Base-by-base conservation (phyloP, 1,139 yeast species). In the Kluyveromyces marxianus region DNA sequence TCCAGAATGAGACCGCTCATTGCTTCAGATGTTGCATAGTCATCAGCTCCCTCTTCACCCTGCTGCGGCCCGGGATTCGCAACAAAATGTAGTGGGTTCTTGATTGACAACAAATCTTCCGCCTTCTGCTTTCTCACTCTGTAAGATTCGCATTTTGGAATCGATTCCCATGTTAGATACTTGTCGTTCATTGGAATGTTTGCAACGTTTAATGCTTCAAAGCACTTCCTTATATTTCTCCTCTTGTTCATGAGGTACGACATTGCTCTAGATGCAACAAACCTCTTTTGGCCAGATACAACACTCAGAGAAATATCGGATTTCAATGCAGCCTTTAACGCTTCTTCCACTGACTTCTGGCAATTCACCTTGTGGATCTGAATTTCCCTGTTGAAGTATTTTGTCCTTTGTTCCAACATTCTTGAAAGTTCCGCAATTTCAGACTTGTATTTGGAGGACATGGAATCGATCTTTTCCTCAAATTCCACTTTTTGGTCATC, bases 131-230 rank as follows among this genome's bases (percentile, higher is more conserved):
- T 33, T 10, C 27, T 33, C 3, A 7, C 26, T 27, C 38, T 10
- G 26, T 40, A 33, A 21, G 43, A 40, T 10, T 34, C 25, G 27
- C 43, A 40, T 34, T 40, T 40, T 10, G 43, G 43, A 34, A 40
- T 34, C 25, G 32, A n/a, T 40, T 40, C 43, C 43, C 43, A 40
- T 4, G 43, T 40, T 6, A 40, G n/a, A 27, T 34, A 40, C 21
- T 40, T 40, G 26, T 40, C 43, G 34, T 40, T 40, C 27, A 40
- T 40, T 3, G 43, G 43, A 40, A 40, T 40, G 21, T 25, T 40
- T 34, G 34, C 43, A 25, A 40, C 21, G 6, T 27, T 34, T 27
- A 40, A 40, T 5, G 32, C 7, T n/a, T 40, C 43, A 33, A 40
- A 25, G 27, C 43, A 40, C 27, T 25, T 40, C 28, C 21, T 32